Percentiles rank a stretch among this genome's conserved stretches.
Evolutionary conservation across 202 grass and related monocot species (phyloP).

Genomic region (Cymbopogon flexuosus): DNA sequence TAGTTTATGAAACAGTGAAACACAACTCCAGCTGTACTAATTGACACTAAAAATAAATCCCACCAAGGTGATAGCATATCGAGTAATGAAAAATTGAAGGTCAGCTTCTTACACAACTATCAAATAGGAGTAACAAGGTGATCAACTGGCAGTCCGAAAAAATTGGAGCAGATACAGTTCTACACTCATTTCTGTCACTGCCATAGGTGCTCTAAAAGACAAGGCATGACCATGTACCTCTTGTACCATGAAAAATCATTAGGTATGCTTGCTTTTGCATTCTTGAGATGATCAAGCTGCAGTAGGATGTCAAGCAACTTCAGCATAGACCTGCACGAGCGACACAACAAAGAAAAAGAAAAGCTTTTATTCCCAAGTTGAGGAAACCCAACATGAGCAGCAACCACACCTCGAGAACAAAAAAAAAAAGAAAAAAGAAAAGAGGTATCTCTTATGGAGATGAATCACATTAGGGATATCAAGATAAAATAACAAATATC

Average conservation of each 20-base stretch:
- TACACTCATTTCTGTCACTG: slow-evolving; percentile 1
- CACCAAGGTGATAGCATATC: background rate
- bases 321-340: slow-evolving; percentile 74
- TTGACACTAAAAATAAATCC: background rate
- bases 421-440: background rate
- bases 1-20: background rate
- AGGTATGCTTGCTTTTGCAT: slow-evolving; percentile 99
- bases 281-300: slow-evolving; percentile 99
- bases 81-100: background rate
- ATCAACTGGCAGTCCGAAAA: slow-evolving; percentile 14
- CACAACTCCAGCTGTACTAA: background rate
- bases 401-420: background rate
- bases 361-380: background rate
- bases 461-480: slow-evolving; percentile 23
- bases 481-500: slow-evolving; percentile 20
- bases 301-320: slow-evolving; percentile 92
- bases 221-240: slow-evolving; percentile 53
- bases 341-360: background rate
- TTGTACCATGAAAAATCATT: slow-evolving; percentile 99
- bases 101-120: background rate
- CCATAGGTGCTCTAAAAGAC: slow-evolving; percentile 3
- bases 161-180: background rate
- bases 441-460: background rate
- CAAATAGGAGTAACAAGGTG: background rate
- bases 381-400: background rate